A percentile compares a stretch with the other conserved stretches of the same genome.
Evolutionary conservation across 2,329 filamentous ascomycete species (phyloP).

Genomic region (Fusarium sp.): DNA sequence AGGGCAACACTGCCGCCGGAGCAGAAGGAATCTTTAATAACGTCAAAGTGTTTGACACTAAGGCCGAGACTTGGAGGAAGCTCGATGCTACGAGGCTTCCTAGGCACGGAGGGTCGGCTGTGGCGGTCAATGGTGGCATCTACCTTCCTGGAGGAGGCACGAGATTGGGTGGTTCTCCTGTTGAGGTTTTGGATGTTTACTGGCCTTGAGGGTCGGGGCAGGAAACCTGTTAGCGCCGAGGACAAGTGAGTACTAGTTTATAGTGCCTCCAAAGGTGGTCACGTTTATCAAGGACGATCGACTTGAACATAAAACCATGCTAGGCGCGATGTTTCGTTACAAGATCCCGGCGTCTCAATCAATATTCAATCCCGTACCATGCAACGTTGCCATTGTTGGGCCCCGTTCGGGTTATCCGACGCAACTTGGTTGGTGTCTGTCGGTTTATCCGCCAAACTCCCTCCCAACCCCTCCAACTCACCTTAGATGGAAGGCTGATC

Average conservation of each 20-base stretch:
- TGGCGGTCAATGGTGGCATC: conserved; percentile 40
- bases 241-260: not conserved
- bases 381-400: not conserved
- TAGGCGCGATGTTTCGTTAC: not conserved
- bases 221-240: not conserved
- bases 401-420: not conserved
- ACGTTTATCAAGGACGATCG: too few relatives aligned
- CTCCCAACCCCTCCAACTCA: not conserved
- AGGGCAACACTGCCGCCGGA: conserved; percentile 45
- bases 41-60: conserved; percentile 46
- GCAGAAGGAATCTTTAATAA: conserved; percentile 44
- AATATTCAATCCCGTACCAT: not conserved
- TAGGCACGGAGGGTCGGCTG: conserved; percentile 50
- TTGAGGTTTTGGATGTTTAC: conserved; percentile 30
- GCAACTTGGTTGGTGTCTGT: not conserved
- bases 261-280: not conserved
- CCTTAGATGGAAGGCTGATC: not conserved
- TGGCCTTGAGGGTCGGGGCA: too few relatives aligned
- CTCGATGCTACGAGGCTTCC: conserved; percentile 47
- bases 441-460: not conserved
- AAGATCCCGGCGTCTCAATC: not conserved
- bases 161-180: conserved; percentile 30
- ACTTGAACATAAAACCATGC: too few relatives aligned
- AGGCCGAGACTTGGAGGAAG: conserved; percentile 43
- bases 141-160: conserved; percentile 52